These are phyloP conservation scores for Thraustochytrium striatum DNA, from an alignment of 352 stramenopile genomes.

Conservation along the genomic window DNA sequence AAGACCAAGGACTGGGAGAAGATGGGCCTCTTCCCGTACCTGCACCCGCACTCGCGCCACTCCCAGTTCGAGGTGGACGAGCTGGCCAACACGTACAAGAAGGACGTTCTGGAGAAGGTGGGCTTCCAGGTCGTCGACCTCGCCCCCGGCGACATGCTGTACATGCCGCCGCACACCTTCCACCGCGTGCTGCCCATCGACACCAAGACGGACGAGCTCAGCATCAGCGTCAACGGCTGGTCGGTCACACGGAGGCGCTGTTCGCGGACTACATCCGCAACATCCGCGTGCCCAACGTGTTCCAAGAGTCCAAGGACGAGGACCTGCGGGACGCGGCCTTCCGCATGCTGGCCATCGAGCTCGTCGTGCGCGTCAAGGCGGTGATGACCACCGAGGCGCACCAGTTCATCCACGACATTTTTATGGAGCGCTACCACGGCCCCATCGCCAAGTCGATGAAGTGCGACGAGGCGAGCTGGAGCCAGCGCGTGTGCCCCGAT, in stretches of 20 bases:
- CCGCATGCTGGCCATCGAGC: background rate
- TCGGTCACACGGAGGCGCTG: slow-evolving; percentile 13
- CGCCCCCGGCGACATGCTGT: slow-evolving; percentile 22
- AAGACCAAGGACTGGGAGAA: background rate
- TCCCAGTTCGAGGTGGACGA: slow-evolving; percentile 24
- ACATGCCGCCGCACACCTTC: slow-evolving; percentile 24
- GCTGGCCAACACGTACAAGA: background rate
- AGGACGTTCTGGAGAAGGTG: background rate
- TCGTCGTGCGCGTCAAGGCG: slow-evolving; percentile 1
- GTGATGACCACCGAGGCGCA: background rate
- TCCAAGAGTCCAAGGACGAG: slow-evolving; percentile 5
- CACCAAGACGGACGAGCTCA: slow-evolving; percentile 1
- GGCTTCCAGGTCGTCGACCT: background rate
- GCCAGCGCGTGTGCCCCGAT: background rate
- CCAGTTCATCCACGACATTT: background rate
- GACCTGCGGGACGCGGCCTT: background rate
- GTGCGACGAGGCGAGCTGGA: background rate
- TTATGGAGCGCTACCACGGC: slow-evolving; percentile 1
- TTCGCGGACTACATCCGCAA: slow-evolving; percentile 22
- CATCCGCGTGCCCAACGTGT: background rate
- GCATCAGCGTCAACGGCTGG: slow-evolving; percentile 29
- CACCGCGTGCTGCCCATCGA: slow-evolving; percentile 21
- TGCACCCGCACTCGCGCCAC: slow-evolving; percentile 42
- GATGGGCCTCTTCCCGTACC: slow-evolving; percentile 22
- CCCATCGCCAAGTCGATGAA: background rate